These are phyloP conservation scores for Curvularia eragrostidis DNA, from an alignment of 2,329 filamentous ascomycete species.

Conservation along the genomic window DNA sequence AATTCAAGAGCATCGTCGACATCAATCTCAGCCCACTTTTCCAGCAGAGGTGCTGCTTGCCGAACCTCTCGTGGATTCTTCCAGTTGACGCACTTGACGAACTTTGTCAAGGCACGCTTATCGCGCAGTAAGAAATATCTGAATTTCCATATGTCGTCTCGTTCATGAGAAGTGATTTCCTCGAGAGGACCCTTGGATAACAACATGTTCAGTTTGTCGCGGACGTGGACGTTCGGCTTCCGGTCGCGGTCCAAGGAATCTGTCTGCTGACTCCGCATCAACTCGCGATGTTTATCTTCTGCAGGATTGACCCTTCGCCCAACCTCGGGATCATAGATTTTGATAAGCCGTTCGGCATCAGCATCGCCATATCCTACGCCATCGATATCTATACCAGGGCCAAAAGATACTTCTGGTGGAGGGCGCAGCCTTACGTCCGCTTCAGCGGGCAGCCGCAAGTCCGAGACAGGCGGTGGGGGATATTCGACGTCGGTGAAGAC, in stretches of 20 bases:
- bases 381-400: conserved; percentile 82
- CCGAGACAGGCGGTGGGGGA: conserved; percentile 80
- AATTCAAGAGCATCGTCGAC: conserved; percentile 95
- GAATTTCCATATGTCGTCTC: conserved; percentile 97
- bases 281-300: conserved; percentile 89
- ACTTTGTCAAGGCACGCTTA: conserved; percentile 87
- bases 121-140: conserved; percentile 91
- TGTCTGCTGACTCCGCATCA: conserved; percentile 91
- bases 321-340: conserved; percentile 92
- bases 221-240: conserved; percentile 93
- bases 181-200: conserved; percentile 94
- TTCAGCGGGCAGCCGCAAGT: conserved; percentile 67
- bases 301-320: conserved; percentile 90
- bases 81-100: conserved; percentile 98
- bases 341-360: conserved; percentile 69
- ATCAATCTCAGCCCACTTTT: conserved; percentile 95
- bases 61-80: conserved; percentile 81
- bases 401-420: conserved; percentile 86
- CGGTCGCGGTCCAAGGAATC: conserved; percentile 94
- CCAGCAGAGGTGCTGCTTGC: conserved; percentile 87
- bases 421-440: conserved; percentile 77
- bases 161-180: conserved; percentile 84
- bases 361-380: conserved; percentile 61
- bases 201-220: conserved; percentile 90
- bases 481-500: conserved; percentile 97